A percentile compares a stretch with the other conserved stretches of the same genome.
Evolutionary conservation across 306 rosid genomes (phyloP).

Genomic region (Lupinus albus): DNA sequence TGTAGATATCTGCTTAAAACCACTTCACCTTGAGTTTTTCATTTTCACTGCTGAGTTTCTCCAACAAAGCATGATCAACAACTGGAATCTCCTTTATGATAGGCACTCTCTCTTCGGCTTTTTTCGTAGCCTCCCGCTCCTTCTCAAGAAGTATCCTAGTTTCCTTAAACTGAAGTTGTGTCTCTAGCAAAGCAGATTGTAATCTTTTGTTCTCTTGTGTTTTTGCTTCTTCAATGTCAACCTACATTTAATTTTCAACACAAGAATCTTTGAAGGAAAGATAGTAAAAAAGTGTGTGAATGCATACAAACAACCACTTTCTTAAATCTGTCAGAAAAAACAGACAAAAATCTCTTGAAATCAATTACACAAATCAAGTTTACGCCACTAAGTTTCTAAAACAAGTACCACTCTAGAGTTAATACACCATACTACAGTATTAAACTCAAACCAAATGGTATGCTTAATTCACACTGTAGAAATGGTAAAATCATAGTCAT

Average conservation of each 20-base stretch:
- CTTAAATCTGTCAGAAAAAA: neutral
- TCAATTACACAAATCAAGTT: constrained; percentile 33
- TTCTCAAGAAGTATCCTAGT: constrained; percentile 65
- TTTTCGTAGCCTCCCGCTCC: constrained; percentile 62
- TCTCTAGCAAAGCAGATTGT: constrained; percentile 72
- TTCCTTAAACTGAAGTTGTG: constrained; percentile 75
- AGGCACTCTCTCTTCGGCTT: constrained; percentile 56
- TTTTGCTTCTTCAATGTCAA: constrained; percentile 82
- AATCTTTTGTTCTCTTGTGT: constrained; percentile 73
- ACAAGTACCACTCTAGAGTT: neutral
- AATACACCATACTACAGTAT: constrained; percentile 6
- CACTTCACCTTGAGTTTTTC: constrained; percentile 75
- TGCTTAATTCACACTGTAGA: neutral
- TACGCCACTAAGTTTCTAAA: neutral
- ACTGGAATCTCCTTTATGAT: constrained; percentile 79
- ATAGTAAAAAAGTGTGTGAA: neutral
- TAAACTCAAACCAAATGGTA: constrained; percentile 8
- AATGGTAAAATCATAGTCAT: constrained; percentile 14
- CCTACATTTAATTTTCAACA: constrained; percentile 47
- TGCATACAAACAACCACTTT: neutral
- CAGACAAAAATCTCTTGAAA: constrained; percentile 9
- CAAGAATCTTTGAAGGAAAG: constrained; percentile 25
- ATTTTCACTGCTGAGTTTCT: constrained; percentile 74
- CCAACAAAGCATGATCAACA: constrained; percentile 70
- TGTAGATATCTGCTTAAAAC: constrained; percentile 11